Conservation (phyloP, 306 rosid species). For the Vigna hirtella region DNA sequence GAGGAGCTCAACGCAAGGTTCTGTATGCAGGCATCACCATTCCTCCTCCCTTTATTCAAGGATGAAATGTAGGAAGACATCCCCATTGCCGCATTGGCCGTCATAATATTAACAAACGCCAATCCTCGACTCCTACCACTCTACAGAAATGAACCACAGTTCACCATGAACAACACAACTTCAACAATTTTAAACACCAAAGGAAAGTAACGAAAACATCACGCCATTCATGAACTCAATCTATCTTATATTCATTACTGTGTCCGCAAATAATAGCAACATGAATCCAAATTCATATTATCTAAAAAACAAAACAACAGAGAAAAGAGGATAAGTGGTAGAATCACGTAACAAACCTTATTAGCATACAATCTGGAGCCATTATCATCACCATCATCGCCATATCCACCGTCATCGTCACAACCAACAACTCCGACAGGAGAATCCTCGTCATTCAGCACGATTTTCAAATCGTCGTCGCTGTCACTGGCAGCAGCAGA, state of each 20-base stretch:
- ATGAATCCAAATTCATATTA: background rate
- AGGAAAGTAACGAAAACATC: background rate
- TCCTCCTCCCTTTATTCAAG: slow-evolving; percentile 46
- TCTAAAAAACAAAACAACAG: background rate
- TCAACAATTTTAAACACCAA: slow-evolving; percentile 5
- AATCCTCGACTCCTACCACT: slow-evolving; percentile 51
- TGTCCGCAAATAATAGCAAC: slow-evolving; percentile 6
- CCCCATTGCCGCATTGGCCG: slow-evolving; percentile 39
- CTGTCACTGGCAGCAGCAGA: slow-evolving; percentile 60
- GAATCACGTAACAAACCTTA: slow-evolving; percentile 49
- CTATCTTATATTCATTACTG: slow-evolving; percentile 14
- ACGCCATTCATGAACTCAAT: slow-evolving; percentile 2
- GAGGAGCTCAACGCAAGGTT: slow-evolving; percentile 39
- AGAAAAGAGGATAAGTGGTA: background rate
- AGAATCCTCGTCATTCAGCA: slow-evolving; percentile 66
- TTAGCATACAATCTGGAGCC: slow-evolving; percentile 40
- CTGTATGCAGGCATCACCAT: slow-evolving; percentile 28
- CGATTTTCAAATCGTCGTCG: slow-evolving; percentile 56
- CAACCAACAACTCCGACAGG: slow-evolving; percentile 24
- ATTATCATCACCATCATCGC: slow-evolving; percentile 23
- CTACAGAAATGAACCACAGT: slow-evolving; percentile 51
- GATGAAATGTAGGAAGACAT: slow-evolving; percentile 43
- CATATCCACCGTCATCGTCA: slow-evolving; percentile 6
- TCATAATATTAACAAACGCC: slow-evolving; percentile 47
- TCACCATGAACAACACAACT: slow-evolving; percentile 34